A percentile compares a stretch with the other conserved stretches of the same genome.
phyloP scores from a whole-genome alignment of 257 asterid genomes.

The Solanum dulcamara region DNA sequence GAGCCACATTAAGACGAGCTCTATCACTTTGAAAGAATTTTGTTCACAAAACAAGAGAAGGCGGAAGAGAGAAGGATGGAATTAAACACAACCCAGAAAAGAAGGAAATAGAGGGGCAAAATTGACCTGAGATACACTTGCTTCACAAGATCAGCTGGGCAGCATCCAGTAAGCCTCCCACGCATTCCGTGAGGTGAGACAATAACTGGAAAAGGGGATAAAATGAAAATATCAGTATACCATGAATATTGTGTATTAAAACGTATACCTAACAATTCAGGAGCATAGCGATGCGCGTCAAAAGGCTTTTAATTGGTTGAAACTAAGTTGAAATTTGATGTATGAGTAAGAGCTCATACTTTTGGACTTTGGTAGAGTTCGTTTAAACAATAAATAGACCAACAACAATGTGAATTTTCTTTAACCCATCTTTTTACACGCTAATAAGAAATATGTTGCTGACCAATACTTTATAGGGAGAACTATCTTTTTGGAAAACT shows the following conservation, averaged over 20 bases:
- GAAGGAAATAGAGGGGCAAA: neutral
- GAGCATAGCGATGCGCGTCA: neutral
- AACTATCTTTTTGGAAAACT: neutral
- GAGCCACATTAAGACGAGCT: neutral
- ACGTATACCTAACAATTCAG: neutral
- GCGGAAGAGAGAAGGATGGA: neutral
- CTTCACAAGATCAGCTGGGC: constrained; percentile 94
- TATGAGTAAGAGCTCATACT: neutral
- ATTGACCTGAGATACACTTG: constrained; percentile 86
- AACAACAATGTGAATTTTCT: neutral
- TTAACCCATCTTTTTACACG: neutral
- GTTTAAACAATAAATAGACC: neutral
- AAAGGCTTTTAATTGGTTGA: neutral
- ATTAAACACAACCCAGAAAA: neutral
- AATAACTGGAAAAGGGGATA: constrained; percentile 45
- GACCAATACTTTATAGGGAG: neutral
- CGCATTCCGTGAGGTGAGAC: constrained; percentile 98
- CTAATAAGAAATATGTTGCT: neutral
- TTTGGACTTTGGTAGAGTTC: neutral
- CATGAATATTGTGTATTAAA: neutral
- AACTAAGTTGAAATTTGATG: neutral
- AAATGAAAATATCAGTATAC: neutral
- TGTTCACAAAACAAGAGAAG: neutral
- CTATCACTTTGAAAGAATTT: neutral
- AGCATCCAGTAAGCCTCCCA: constrained; percentile 86